Percentiles rank a stretch among this genome's conserved stretches.
Conservation (phyloP, 306 rosid species). For the Castanea crenata region DNA sequence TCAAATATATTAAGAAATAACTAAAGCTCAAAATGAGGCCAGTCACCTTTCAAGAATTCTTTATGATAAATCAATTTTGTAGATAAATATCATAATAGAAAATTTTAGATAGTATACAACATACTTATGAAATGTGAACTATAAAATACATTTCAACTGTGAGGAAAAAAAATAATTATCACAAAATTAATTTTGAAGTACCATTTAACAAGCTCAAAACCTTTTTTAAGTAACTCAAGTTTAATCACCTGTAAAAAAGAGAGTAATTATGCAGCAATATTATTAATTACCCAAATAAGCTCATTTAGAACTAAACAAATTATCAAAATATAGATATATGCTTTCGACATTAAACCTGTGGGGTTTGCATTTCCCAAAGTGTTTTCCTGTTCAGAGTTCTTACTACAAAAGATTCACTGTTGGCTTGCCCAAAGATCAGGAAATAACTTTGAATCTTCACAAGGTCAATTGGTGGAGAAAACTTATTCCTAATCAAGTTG, state of each 20-base stretch:
- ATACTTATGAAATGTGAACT: not conserved
- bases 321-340: not conserved
- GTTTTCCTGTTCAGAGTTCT: conserved; percentile 82
- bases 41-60: not conserved
- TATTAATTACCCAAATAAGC: not conserved
- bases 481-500: not conserved
- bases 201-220: conserved; percentile 94
- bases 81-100: not conserved
- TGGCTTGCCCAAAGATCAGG: conserved; percentile 61
- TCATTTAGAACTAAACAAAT: conserved; percentile 1
- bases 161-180: not conserved
- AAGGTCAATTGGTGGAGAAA: conserved; percentile 11
- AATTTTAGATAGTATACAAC: not conserved
- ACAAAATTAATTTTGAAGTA: conserved; percentile 12
- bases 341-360: conserved; percentile 60
- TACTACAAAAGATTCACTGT: conserved; percentile 69
- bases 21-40: too few relatives aligned
- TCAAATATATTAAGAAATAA: not conserved
- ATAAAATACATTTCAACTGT: not conserved
- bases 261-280: conserved; percentile 11
- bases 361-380: conserved; percentile 99
- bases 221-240: conserved; percentile 80
- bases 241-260: conserved; percentile 59
- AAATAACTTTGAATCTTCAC: conserved; percentile 15
- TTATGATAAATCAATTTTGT: not conserved